Evolutionary conservation across 2,329 filamentous ascomycete genomes (phyloP), one percentile per base, ranked within the genome.

Genomic region (Phialocephala subalpina): DNA sequence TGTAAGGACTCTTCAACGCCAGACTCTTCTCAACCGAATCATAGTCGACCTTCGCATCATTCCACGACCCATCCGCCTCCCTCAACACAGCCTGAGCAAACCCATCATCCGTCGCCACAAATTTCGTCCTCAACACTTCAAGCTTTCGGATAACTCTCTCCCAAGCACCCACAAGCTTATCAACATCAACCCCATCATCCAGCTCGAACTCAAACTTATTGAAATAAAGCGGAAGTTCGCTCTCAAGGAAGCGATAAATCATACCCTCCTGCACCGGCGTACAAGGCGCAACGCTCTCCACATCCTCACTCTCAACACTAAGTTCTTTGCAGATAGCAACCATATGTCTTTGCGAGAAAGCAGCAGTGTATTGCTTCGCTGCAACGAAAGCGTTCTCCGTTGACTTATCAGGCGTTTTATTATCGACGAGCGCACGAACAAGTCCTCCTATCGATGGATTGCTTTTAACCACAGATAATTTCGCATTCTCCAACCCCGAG

Each of bases 211-310:
- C 79, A 73, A 97, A 97, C 0, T 83, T 82, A 64, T 94, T 94
- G 77, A 95, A 97, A 75, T 97, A 97, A 0, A 91, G 79, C 0
- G 83, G 82, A 0, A 80, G 76, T 0, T 83, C 78, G 20, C 81
- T 87, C 11, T 87, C 85, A 42, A 91, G 76, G 27, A 89, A 90
- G 58, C 89, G 86, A 6, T 91, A 90, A 58, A 97, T 87, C 81
- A 97, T 95, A 0, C 94, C 94, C 75, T 95, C 88, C 74, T 97
- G 94, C 0, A 97, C 80, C 0, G 94, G 87, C 0, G 94, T 97
- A 75, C 94, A 97, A 3, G 94, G 94, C 0, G 88, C 88, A 60
- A 97, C 86, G 65, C 87, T 86, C 73, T 96, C 91, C 11, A 97
- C 84, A 1, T 88, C 81, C 6, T 78, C 74, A 1, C 81, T 77